A percentile compares a stretch with the other conserved stretches of the same genome.
Evolutionary conservation across 2,329 filamentous ascomycete genomes (phyloP).

Genomic region (Uncinocarpus reesii): DNA sequence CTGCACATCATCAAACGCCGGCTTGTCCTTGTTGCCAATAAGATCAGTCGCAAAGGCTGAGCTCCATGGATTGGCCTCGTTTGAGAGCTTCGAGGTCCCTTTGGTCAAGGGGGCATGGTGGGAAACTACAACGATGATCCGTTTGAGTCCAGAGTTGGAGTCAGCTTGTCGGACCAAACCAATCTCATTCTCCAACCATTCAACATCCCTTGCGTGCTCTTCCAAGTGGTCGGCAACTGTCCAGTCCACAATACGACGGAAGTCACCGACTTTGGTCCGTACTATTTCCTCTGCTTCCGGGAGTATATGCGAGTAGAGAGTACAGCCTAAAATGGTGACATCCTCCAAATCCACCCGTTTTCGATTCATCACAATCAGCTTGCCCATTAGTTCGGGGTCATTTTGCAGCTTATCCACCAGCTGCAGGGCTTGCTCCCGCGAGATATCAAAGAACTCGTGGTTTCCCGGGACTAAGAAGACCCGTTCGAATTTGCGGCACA

Average conservation of each 20-base stretch:
- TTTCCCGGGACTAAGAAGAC: constrained; percentile 30
- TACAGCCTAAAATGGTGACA: constrained; percentile 46
- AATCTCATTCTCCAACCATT: constrained; percentile 41
- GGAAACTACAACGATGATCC: constrained; percentile 40
- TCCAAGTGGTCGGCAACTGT: constrained; percentile 40
- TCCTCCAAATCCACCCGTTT: constrained; percentile 19
- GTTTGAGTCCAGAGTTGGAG: background rate
- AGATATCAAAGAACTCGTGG: constrained; percentile 32
- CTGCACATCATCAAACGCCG: constrained; percentile 10
- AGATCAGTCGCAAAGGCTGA: constrained; percentile 35
- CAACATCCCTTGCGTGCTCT: constrained; percentile 38
- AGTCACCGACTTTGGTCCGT: constrained; percentile 41
- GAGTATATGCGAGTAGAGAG: constrained; percentile 45
- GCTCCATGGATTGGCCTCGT: constrained; percentile 39
- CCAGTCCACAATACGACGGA: constrained; percentile 43
- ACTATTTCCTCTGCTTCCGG: constrained; percentile 32
- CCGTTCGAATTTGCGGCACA: constrained; percentile 21
- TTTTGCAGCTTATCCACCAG: constrained; percentile 17
- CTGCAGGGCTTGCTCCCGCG: constrained; percentile 18
- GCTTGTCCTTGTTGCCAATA: background rate
- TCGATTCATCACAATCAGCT: constrained; percentile 19
- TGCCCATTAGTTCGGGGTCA: constrained; percentile 16
- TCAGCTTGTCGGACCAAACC: constrained; percentile 11
- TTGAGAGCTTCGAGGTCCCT: constrained; percentile 40
- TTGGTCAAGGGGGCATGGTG: constrained; percentile 45